Evolutionary conservation across 2,329 filamentous ascomycete species (phyloP), one percentile per base, ranked within the genome.

Genomic region (Diplodia seriata): DNA sequence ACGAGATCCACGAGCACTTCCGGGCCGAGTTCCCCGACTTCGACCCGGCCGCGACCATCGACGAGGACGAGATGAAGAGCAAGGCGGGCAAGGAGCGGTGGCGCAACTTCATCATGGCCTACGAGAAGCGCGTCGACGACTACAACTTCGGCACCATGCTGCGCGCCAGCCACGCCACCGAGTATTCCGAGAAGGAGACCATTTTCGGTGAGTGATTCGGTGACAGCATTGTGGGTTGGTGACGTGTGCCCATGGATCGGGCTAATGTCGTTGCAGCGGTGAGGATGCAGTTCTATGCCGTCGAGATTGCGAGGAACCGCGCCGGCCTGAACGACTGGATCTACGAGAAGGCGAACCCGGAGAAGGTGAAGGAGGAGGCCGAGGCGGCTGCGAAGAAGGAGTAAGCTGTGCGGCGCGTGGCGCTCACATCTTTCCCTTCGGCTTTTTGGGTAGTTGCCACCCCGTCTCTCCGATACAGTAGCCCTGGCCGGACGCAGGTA

Each of bases 81-180:
- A 96, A 97, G 83, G 81, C 84, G 15, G 94, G 94, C 78, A 99
- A 99, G 85, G 93, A 96, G 81, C 87, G 87, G 78, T 99, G 95
- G 95, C 89, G 95, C 75, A 91, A 91, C 72, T 99, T 97, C 83
- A 91, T 97, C 87, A 94, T 91, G 85, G 84, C 86, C 70, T 99
- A 97, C 79, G 93, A 98, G 83, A 94, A 97, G 81, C 94, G 87
- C 81, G 85, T 99, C n/a, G 91, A 95, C 71, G 96, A 99, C 81
- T 99, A 90, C 85, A 99, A 97, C 84, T 99, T 97, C 80, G 95
- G 95, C 67, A 97, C 95, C 40, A 94, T 99, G 86, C 79, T 99
- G 74, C 89, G 95, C 68, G 86, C 87, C 68, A 91, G 87, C 75
- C 86, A 93, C 47, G 92, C 91, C 74, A 88, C 81, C 65, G 94